Percentiles rank a stretch among this genome's conserved stretches.
Evolutionary conservation across 1,139 yeast genomes (phyloP).

Genomic region (Debaryomycetaceae sp.): DNA sequence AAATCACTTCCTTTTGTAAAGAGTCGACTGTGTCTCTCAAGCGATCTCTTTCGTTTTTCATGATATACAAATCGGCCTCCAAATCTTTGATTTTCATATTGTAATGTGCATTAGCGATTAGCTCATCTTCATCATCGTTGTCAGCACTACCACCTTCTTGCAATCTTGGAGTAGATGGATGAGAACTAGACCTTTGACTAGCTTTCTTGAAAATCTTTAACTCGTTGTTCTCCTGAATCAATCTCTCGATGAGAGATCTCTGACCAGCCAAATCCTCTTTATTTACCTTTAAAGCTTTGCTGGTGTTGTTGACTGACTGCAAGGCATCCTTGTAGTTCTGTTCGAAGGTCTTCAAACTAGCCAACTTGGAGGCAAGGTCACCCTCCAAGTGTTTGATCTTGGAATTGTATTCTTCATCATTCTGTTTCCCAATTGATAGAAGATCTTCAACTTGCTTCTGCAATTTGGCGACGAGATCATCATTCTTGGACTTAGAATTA

Average conservation of each 20-base stretch:
- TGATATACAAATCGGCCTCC: conserved; percentile 77
- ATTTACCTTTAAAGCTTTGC: conserved; percentile 68
- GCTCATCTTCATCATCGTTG: conserved; percentile 34
- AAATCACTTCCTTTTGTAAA: conserved; percentile 55
- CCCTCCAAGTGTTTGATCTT: conserved; percentile 36
- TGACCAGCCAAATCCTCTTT: conserved; percentile 67
- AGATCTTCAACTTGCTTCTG: conserved; percentile 50
- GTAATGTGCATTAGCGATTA: conserved; percentile 60
- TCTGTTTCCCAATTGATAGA: conserved; percentile 35
- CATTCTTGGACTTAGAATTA: conserved; percentile 9
- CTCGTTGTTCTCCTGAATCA: conserved; percentile 68
- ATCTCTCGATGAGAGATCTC: conserved; percentile 51
- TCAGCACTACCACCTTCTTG: conserved; percentile 10
- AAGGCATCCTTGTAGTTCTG: conserved; percentile 67
- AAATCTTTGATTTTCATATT: conserved; percentile 77
- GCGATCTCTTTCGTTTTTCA: conserved; percentile 81
- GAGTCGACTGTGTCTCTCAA: conserved; percentile 61
- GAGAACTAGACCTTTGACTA: conserved; percentile 31
- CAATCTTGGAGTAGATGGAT: conserved; percentile 20
- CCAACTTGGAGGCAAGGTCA: conserved; percentile 29
- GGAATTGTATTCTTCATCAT: conserved; percentile 27
- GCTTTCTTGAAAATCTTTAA: conserved; percentile 52
- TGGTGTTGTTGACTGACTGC: conserved; percentile 69
- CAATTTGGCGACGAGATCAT: conserved; percentile 32
- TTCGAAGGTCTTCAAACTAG: conserved; percentile 39